Conservation (phyloP, 306 rosid genomes). For the Boehmeria nivea region DNA sequence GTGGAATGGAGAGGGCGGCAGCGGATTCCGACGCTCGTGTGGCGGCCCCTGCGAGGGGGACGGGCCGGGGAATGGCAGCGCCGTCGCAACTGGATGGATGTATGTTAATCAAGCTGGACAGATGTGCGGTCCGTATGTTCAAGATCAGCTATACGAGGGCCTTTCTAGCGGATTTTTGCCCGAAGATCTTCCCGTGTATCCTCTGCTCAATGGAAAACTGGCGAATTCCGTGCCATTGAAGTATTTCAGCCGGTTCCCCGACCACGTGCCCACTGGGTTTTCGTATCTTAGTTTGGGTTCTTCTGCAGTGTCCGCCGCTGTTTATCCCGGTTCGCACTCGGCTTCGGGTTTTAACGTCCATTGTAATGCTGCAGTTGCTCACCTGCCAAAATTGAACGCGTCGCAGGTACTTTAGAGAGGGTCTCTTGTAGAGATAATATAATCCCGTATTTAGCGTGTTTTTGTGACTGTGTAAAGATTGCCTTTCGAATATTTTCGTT, state of each 20-base stretch:
- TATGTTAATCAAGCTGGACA: constrained; percentile 80
- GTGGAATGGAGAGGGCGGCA: constrained; percentile 38
- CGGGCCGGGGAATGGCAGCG: constrained; percentile 11
- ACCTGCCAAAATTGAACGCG: constrained; percentile 16
- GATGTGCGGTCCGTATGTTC: constrained; percentile 95
- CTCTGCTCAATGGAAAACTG: constrained; percentile 55
- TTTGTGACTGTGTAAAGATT: constrained; percentile 7
- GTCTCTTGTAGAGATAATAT: too few species aligned
- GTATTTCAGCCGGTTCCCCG: constrained; percentile 84
- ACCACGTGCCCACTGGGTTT: constrained; percentile 85
- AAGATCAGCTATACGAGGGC: constrained; percentile 80
- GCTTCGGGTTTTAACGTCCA: constrained; percentile 24
- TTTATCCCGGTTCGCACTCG: too few species aligned
- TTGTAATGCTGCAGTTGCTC: constrained; percentile 22
- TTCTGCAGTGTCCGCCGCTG: constrained; percentile 34
- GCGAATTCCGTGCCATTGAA: constrained; percentile 78
- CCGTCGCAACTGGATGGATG: constrained; percentile 81
- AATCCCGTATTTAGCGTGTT: too few species aligned
- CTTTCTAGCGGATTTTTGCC: constrained; percentile 87
- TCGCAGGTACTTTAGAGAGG: constrained; percentile 26
- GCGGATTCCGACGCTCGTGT: constrained; percentile 34
- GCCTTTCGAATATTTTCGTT: background rate
- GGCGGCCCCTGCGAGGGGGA: constrained; percentile 31
- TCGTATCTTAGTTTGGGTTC: constrained; percentile 44
- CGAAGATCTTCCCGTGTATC: constrained; percentile 85